These are phyloP conservation scores for Gonium pectorale DNA, from an alignment of 139 green algal genomes.

Conservation along the genomic window DNA sequence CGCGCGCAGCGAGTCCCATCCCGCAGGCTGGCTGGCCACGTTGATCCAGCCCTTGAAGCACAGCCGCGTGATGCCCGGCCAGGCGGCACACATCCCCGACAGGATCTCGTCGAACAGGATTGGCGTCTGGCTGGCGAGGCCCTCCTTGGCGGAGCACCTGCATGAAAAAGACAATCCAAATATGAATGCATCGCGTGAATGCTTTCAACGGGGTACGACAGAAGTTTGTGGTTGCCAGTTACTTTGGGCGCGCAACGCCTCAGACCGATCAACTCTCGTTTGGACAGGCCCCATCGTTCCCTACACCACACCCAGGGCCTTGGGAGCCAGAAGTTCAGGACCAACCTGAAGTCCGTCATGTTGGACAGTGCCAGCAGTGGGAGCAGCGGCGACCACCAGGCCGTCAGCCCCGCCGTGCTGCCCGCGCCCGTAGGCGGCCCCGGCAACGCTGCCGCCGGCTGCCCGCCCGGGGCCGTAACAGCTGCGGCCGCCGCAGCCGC, in stretches of 20 bases:
- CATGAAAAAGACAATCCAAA: neutral
- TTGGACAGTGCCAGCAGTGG: constrained; percentile 40
- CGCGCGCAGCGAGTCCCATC: constrained; percentile 15
- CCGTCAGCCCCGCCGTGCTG: neutral
- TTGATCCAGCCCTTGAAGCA: constrained; percentile 43
- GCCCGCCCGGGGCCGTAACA: neutral
- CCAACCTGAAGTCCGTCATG: constrained; percentile 41
- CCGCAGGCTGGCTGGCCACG: constrained; percentile 1
- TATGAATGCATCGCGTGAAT: neutral
- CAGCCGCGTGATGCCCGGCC: constrained; percentile 38
- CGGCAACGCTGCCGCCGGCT: neutral
- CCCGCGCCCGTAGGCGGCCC: constrained; percentile 13
- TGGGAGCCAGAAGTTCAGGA: too few species aligned
- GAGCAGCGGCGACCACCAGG: constrained; percentile 46
- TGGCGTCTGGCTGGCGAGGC: constrained; percentile 13
- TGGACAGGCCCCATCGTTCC: too few species aligned
- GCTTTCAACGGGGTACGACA: too few species aligned
- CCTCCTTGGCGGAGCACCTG: constrained; percentile 44
- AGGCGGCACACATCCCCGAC: constrained; percentile 22
- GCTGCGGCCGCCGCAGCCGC: neutral
- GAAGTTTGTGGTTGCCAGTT: too few species aligned
- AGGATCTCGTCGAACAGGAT: constrained; percentile 49
- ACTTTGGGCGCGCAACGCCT: too few species aligned
- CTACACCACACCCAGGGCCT: too few species aligned
- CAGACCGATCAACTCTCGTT: too few species aligned